These are phyloP conservation scores for Saccharomyces pastorianus DNA, from an alignment of 1,139 yeast genomes.

Conservation along the genomic window DNA sequence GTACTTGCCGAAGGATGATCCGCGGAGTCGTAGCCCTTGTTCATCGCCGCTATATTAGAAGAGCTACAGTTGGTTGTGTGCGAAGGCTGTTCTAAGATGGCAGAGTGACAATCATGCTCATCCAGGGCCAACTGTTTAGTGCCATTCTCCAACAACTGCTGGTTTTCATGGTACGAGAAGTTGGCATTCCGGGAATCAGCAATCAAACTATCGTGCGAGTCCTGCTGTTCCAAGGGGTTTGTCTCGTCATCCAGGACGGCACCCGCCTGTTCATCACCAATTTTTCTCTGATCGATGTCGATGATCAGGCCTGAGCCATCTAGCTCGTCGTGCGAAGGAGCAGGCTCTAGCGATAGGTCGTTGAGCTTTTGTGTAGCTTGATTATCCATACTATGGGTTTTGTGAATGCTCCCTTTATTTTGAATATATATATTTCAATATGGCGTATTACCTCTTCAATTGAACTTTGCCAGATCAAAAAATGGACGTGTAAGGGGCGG, in stretches of 20 bases:
- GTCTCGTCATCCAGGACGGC: slow-evolving; percentile 2
- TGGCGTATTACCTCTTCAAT: not conserved
- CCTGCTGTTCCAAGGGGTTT: not conserved
- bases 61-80: not conserved
- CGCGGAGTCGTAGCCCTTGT: not conserved
- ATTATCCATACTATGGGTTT: not conserved
- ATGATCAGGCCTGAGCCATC: slow-evolving; percentile 12
- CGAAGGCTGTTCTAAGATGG: slow-evolving; percentile 16
- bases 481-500: not conserved
- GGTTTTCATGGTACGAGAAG: slow-evolving; percentile 30
- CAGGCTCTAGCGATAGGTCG: slow-evolving; percentile 3
- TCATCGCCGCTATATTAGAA: not conserved
- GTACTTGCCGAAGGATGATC: not conserved
- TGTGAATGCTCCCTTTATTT: no score
- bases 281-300: slow-evolving; percentile 5
- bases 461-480: not conserved
- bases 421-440: not conserved
- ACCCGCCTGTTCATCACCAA: slow-evolving; percentile 2
- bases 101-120: slow-evolving; percentile 10
- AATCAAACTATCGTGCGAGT: not conserved
- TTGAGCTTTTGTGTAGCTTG: not conserved
- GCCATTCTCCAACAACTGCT: slow-evolving; percentile 26
- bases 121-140: slow-evolving; percentile 29
- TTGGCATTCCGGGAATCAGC: slow-evolving; percentile 17
- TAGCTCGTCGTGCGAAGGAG: slow-evolving; percentile 6